Evolutionary conservation across 257 asterid species (phyloP).

Genomic region (Rubia yunnanensis): DNA sequence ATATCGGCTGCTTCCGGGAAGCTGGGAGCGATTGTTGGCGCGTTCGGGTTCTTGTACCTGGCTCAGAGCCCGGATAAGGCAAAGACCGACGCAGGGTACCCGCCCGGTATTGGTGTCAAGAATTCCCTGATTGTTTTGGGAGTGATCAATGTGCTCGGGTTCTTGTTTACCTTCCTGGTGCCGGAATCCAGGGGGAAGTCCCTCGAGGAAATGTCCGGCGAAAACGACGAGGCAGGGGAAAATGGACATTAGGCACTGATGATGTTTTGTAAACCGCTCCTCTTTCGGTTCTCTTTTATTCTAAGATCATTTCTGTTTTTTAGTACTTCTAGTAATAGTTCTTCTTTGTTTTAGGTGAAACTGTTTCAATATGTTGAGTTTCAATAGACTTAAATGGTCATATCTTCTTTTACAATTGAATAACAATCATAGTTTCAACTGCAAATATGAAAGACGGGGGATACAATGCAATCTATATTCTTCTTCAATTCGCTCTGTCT

Average conservation of each 20-base stretch:
- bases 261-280: not conserved
- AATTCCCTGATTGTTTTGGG: slow-evolving; percentile 52
- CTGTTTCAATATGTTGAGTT: not conserved
- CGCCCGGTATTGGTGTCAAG: slow-evolving; percentile 49
- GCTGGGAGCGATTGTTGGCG: slow-evolving; percentile 61
- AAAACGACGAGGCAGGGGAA: slow-evolving; percentile 13
- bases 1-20: slow-evolving; percentile 63
- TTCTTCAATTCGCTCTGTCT: slow-evolving; percentile 23
- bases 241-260: not conserved
- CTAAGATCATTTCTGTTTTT: not conserved
- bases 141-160: slow-evolving; percentile 32
- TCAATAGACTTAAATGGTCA: not conserved
- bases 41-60: slow-evolving; percentile 53
- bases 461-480: not conserved
- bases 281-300: not conserved
- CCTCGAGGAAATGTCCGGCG: slow-evolving; percentile 44
- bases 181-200: slow-evolving; percentile 60
- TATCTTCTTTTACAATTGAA: not conserved
- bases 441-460: not conserved
- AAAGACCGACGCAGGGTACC: slow-evolving; percentile 53
- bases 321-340: too few species aligned
- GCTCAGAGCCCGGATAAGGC: slow-evolving; percentile 43
- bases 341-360: not conserved
- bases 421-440: not conserved
- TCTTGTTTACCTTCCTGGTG: slow-evolving; percentile 44